A percentile compares a stretch with the other conserved stretches of the same genome.
These are phyloP conservation scores for Cyberlindnera americana DNA, from an alignment of 805 yeast genomes.

Conservation along the genomic window DNA sequence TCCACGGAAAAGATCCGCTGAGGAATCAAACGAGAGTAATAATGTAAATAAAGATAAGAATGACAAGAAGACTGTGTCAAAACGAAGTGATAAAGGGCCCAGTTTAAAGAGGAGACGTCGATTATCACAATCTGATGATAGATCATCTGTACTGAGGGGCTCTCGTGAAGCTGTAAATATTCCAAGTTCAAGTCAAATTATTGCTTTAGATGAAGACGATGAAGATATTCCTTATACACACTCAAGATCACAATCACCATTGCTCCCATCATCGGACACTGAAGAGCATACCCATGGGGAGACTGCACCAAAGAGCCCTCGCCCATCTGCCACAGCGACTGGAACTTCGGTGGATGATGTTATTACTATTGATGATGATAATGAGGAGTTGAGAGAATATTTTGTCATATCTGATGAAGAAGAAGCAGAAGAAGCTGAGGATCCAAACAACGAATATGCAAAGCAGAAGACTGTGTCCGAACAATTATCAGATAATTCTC, in stretches of 20 bases:
- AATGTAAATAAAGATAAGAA: no score
- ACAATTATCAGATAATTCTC: conserved; percentile 20
- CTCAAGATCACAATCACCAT: conserved; percentile 25
- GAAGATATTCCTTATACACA: conserved; percentile 29
- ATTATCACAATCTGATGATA: background rate
- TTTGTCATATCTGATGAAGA: conserved; percentile 22
- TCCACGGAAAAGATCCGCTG: no score
- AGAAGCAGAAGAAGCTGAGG: conserved; percentile 17
- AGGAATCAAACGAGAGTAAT: no score
- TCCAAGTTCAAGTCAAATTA: background rate
- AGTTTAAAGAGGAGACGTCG: background rate
- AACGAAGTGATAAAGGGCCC: background rate
- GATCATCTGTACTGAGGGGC: background rate
- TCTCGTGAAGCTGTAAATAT: background rate
- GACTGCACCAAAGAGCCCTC: background rate
- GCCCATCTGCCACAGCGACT: background rate
- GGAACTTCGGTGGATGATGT: conserved; percentile 1
- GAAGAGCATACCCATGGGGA: background rate
- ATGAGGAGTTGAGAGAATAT: conserved; percentile 17
- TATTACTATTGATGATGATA: conserved; percentile 16
- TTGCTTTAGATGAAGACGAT: conserved; percentile 22
- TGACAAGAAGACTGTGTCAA: no score
- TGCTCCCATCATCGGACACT: conserved; percentile 16
- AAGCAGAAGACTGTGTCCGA: conserved; percentile 35
- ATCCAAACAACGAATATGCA: conserved; percentile 5